Evolutionary conservation across 2,329 filamentous ascomycete species (phyloP).

Genomic region (Hypocreales sp.): DNA sequence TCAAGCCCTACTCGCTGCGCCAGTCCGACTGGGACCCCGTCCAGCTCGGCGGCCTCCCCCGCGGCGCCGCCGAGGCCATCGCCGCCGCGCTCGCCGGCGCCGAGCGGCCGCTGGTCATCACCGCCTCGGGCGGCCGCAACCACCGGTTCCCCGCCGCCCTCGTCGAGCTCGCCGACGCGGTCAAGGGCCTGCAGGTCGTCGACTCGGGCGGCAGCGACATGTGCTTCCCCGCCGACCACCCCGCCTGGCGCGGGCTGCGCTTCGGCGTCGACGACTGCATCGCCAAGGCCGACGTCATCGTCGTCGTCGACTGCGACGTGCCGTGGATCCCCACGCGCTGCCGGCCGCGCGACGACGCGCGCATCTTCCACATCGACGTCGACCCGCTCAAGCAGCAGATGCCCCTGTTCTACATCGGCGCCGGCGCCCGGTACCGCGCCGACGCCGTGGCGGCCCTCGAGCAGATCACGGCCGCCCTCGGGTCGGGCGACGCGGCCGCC

Average conservation of each 20-base stretch:
- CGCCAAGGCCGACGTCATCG: slow-evolving; percentile 63
- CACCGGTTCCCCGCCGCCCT: slow-evolving; percentile 44
- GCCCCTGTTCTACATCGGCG: slow-evolving; percentile 56
- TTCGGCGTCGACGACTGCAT: slow-evolving; percentile 64
- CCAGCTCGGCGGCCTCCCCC: slow-evolving; percentile 43
- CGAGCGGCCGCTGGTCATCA: slow-evolving; percentile 51
- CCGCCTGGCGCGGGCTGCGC: slow-evolving; percentile 51
- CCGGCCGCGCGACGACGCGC: slow-evolving; percentile 33
- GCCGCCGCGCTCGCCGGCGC: slow-evolving; percentile 47
- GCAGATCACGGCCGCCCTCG: slow-evolving; percentile 52
- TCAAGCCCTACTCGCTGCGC: slow-evolving; percentile 53
- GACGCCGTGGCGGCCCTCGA: slow-evolving; percentile 49
- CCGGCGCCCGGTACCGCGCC: slow-evolving; percentile 49
- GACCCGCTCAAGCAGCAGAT: slow-evolving; percentile 57
- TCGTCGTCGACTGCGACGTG: slow-evolving; percentile 80
- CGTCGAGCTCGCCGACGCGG: slow-evolving; percentile 49
- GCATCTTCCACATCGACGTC: slow-evolving; percentile 48
- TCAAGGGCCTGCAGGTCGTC: slow-evolving; percentile 55
- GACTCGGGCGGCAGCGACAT: slow-evolving; percentile 69
- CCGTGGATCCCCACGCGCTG: slow-evolving; percentile 80
- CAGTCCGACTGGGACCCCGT: slow-evolving; percentile 58
- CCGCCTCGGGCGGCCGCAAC: slow-evolving; percentile 57
- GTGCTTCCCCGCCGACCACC: slow-evolving; percentile 62
- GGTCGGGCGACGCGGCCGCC: slow-evolving; percentile 24
- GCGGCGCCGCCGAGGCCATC: slow-evolving; percentile 39